These are phyloP conservation scores for Linum usitatissimum DNA, from an alignment of 345 rosid species.

Conservation along the genomic window DNA sequence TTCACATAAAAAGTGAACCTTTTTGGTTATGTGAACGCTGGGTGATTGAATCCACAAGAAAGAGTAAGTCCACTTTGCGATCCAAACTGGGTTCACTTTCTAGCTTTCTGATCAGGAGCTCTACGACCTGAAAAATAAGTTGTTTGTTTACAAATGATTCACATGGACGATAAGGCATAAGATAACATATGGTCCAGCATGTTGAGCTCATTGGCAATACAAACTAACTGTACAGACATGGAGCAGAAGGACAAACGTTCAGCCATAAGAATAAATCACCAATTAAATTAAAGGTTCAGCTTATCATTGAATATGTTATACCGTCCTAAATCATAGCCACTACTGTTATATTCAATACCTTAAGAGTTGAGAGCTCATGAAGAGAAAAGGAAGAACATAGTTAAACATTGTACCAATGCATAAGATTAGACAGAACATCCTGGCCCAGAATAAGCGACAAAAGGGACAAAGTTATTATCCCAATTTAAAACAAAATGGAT, in stretches of 20 bases:
- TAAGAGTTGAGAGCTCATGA: too few species aligned
- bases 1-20: constrained; percentile 28
- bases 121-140: constrained; percentile 59
- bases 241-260: too few species aligned
- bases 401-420: too few species aligned
- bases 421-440: too few species aligned
- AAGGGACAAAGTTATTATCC: not conserved
- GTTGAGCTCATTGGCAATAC: too few species aligned
- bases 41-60: constrained; percentile 91
- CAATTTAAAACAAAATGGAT: not conserved
- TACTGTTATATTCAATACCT: too few species aligned
- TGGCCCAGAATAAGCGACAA: not conserved
- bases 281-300: too few species aligned
- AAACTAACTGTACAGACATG: too few species aligned
- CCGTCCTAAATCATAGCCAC: too few species aligned
- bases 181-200: not conserved
- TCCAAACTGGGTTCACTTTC: constrained; percentile 74
- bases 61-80: constrained; percentile 83
- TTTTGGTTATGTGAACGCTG: constrained; percentile 89
- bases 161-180: not conserved
- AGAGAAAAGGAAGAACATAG: too few species aligned
- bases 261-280: too few species aligned
- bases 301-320: too few species aligned
- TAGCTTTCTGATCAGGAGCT: constrained; percentile 76
- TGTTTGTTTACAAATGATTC: not conserved